Base-by-base conservation (phyloP, 2,329 filamentous ascomycete species). In the Clathrospora elynae region DNA sequence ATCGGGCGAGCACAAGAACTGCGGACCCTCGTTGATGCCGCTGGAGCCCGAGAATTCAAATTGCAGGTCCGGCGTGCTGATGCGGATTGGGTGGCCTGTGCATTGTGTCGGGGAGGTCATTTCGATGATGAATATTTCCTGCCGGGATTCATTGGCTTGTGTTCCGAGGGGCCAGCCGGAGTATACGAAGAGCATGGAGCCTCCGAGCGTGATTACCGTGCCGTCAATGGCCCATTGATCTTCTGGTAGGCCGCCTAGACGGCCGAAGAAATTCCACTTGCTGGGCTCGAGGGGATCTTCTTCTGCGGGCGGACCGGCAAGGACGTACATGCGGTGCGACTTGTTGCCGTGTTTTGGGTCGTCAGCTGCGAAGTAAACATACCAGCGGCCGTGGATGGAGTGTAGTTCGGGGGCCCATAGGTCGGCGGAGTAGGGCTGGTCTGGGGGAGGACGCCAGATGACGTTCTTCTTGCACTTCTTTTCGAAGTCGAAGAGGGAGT, bases 371-470 rank as follows among this genome's bases (percentile, higher is more conserved):
- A 70, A 76, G 60, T 81, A 81, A 46, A 80, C 70, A 59, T 79
- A 82, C 79, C 79, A 82, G 14, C 71, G 71, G 0, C 73, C 75
- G 24, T 73, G 62, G 17, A 81, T 67, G 33, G 62, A 62, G 57
- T 82, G 79, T 0, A 82, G 68, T 64, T 82, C 79, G 1, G 79
- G 79, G 0, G 79, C 79, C 79, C 79, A 82, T 20, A 82, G 66
- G 49, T 71, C 73, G 26, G 65, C 73, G 6, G 70, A 72, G 68
- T 73, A 75, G 12, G 66, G 61, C 7, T 68, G 70, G 44, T 72
- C 62, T 9, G 71, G 71, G 0, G 72, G 62, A 19, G 77, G 74
- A 13, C 69, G 68, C 69, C 71, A 75, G 9, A 76, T 65, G 5
- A 70, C 63, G 18, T 68, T 66, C 48, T 71, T 73, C 5, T 62